Percentiles rank a stretch among this genome's conserved stretches.
These are phyloP conservation scores for Andrographis paniculata DNA, from an alignment of 305 asterid species.

Conservation along the genomic window DNA sequence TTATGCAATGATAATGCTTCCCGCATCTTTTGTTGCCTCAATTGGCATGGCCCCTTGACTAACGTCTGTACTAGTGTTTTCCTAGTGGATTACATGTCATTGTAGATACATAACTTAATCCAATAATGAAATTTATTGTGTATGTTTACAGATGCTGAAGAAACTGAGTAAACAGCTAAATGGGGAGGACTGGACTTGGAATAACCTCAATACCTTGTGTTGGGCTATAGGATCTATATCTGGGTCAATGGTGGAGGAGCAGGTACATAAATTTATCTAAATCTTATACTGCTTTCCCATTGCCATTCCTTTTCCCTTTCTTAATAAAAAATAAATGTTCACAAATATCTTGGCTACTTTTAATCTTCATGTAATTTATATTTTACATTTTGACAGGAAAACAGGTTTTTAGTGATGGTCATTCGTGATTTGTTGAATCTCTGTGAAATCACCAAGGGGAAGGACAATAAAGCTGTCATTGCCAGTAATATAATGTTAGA, in stretches of 20 bases:
- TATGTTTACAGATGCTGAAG: slow-evolving; percentile 64
- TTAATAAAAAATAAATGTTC: too few relatives aligned
- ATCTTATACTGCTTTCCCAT: slow-evolving; percentile 2
- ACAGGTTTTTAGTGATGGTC: slow-evolving; percentile 96
- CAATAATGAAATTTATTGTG: slow-evolving; percentile 5
- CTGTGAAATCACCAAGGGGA: slow-evolving; percentile 94
- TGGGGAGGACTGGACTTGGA: slow-evolving; percentile 99
- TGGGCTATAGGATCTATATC: slow-evolving; percentile 99
- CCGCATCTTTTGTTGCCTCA: neutral
- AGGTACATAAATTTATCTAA: slow-evolving; percentile 33
- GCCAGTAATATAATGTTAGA: slow-evolving; percentile 98
- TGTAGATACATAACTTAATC: neutral
- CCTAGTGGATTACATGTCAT: neutral
- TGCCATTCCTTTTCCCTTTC: neutral
- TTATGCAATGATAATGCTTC: neutral
- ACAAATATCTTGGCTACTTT: neutral
- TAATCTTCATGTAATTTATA: slow-evolving; percentile 4
- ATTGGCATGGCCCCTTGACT: too few relatives aligned
- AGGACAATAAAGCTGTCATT: slow-evolving; percentile 98
- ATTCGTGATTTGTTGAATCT: slow-evolving; percentile 94
- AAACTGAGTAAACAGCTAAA: slow-evolving; percentile 70
- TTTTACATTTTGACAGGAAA: slow-evolving; percentile 53
- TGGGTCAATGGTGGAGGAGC: slow-evolving; percentile 98
- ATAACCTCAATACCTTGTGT: slow-evolving; percentile 94
- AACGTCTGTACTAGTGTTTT: neutral